Base-by-base conservation (phyloP, 441 rosid species). In the Iberis amara region DNA sequence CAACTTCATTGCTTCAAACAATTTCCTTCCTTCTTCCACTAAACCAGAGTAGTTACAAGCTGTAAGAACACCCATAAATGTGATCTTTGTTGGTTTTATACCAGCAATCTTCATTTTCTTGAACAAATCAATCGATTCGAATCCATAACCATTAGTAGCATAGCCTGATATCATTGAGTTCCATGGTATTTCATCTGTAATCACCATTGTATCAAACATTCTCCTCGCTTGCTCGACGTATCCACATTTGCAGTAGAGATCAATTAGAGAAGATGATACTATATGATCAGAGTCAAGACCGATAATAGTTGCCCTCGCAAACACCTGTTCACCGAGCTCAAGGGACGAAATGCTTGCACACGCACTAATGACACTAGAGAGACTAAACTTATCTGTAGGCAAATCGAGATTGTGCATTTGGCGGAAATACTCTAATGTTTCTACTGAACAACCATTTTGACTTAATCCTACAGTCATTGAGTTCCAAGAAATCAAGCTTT, bases 211-310 rank as follows among this genome's bases (percentile, higher is more conserved):
- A 45, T 86, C 78, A 57, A 86, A 89, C 38, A 84, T 44, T 56
- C 73, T 86, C 60, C 78, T 74, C n/a, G 84, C 96, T 35, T 27
- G 56, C 18, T 82, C 80, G 21, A 82, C 64, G 14, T 59, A 75
- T 66, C 97, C 97, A 56, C 89, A 85, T 57, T 89, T 89, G 85
- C 94, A 86, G 64, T 78, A 86, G 50, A 84, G 75, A 74, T 89
- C 96, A 51, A 89, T 70, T 26, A 89, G 76, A 37, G 96, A 78
- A 36, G 89, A 86, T 33, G 94, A 75, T 51, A 86, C 61, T 28
- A 81, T 69, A 44, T 76, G 72, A 68, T 89, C 80, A 30, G 76
- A 73, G 26, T 79, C 85, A 49, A 82, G 80, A 26, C 94, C 97
- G 67, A 66, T 46, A 11, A 54, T 31, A 6, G 66, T 63, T 11